These are phyloP conservation scores for Moesziomyces parantarcticus DNA, from an alignment of 1,284 basidiomycete genomes.

Conservation along the genomic window DNA sequence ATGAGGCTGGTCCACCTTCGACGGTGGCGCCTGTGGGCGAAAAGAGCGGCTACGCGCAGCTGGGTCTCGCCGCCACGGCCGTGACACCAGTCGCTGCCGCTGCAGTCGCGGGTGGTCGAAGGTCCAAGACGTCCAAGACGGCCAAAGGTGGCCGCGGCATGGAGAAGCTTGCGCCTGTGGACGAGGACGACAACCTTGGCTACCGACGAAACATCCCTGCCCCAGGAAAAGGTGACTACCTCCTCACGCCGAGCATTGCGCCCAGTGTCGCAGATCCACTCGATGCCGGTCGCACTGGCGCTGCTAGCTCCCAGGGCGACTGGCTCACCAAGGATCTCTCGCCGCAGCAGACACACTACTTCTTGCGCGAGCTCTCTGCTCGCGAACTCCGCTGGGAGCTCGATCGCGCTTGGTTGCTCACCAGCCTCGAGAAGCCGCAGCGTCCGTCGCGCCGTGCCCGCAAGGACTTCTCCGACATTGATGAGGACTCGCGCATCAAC, in stretches of 20 bases:
- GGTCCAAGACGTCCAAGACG: conserved; percentile 14
- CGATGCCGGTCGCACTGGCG: conserved; percentile 23
- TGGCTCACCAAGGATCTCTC: conserved; percentile 56
- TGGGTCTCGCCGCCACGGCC: conserved; percentile 29
- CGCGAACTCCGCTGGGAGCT: conserved; percentile 62
- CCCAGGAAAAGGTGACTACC: conserved; percentile 29
- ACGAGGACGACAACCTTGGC: conserved; percentile 21
- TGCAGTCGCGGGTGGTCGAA: conserved; percentile 6
- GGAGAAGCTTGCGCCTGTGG: conserved; percentile 35
- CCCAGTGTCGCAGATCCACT: conserved; percentile 49
- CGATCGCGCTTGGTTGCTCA: conserved; percentile 58
- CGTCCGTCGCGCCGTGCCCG: conserved; percentile 17
- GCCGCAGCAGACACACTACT: conserved; percentile 60
- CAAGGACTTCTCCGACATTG: conserved; percentile 34
- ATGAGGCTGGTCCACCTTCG: conserved; percentile 20
- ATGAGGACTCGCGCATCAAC: conserved; percentile 55
- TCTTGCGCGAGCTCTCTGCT: conserved; percentile 54
- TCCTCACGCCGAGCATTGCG: conserved; percentile 49
- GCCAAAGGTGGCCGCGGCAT: conserved; percentile 31
- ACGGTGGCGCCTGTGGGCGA: conserved; percentile 15
- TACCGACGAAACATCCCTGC: conserved; percentile 26
- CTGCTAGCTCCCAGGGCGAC: conserved; percentile 18
- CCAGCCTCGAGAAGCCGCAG: conserved; percentile 52
- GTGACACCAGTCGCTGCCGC: conserved; percentile 10
- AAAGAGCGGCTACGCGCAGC: conserved; percentile 31